phyloP scores from a whole-genome alignment of 2,329 filamentous ascomycete genomes.

The Sclerotinia spermophila region DNA sequence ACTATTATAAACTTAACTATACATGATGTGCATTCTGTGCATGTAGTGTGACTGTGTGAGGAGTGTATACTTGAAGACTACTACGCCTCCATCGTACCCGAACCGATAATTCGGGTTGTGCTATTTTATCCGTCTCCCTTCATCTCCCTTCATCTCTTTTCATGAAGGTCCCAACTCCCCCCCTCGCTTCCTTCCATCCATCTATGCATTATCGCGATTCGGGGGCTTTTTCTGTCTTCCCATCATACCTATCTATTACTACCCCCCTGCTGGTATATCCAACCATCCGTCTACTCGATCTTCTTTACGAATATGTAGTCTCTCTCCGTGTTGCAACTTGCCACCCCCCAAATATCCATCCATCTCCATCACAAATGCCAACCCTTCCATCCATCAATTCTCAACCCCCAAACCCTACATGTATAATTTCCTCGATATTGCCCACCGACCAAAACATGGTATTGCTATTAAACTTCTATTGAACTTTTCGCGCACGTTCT shows the following conservation, averaged over 20 bases:
- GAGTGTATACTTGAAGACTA: not conserved
- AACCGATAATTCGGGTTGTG: not conserved
- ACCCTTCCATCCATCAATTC: not conserved
- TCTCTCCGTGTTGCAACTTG: no score
- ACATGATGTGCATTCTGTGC: not conserved
- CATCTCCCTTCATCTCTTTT: no score
- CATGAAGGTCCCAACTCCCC: no score
- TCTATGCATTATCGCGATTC: slow-evolving; percentile 1
- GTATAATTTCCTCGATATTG: slow-evolving; percentile 8
- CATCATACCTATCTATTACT: no score
- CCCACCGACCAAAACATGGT: not conserved
- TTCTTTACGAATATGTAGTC: no score
- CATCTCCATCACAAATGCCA: not conserved
- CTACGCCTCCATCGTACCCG: not conserved
- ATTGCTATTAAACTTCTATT: not conserved
- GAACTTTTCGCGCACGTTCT: not conserved
- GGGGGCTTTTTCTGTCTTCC: no score
- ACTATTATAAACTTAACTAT: not conserved
- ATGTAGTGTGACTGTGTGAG: not conserved
- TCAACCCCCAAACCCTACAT: slow-evolving; percentile 5
- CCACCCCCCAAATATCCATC: not conserved
- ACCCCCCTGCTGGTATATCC: not conserved
- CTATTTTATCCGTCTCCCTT: not conserved
- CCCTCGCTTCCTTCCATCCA: not conserved
- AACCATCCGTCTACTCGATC: not conserved